Evolutionary conservation across 768 basidiomycete genomes (phyloP).

Genomic region (Hortiboletus campestris): DNA sequence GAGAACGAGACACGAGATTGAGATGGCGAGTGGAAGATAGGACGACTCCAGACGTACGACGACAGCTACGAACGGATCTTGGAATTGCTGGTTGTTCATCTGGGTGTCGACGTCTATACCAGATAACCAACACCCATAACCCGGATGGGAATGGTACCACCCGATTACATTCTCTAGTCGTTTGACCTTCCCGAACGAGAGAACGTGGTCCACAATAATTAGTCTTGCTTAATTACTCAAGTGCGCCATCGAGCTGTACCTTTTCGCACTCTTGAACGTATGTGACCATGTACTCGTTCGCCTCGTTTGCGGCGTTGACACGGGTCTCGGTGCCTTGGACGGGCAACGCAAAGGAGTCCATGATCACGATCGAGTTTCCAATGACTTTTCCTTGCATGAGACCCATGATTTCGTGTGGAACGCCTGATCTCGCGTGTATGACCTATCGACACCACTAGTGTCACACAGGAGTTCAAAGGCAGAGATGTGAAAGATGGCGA

Average conservation of each 20-base stretch:
- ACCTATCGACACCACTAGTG: slow-evolving; percentile 51
- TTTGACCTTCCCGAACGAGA: slow-evolving; percentile 56
- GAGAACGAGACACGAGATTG: neutral
- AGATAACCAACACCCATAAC: slow-evolving; percentile 98
- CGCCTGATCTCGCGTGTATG: slow-evolving; percentile 96
- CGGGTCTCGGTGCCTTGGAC: slow-evolving; percentile 98
- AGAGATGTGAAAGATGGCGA: slow-evolving; percentile 6
- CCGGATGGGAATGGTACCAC: slow-evolving; percentile 99
- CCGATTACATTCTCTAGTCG: slow-evolving; percentile 89
- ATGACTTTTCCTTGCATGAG: slow-evolving; percentile 97
- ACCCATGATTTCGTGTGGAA: slow-evolving; percentile 98
- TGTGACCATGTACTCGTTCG: slow-evolving; percentile 96
- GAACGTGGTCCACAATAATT: neutral
- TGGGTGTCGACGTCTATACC: slow-evolving; percentile 96
- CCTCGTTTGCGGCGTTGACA: slow-evolving; percentile 95
- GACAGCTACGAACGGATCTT: slow-evolving; percentile 96
- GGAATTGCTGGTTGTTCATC: slow-evolving; percentile 89
- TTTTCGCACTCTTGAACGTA: slow-evolving; percentile 80
- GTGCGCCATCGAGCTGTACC: slow-evolving; percentile 40
- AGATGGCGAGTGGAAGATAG: neutral
- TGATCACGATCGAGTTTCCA: slow-evolving; percentile 73
- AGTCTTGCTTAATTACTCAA: neutral
- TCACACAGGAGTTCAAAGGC: neutral
- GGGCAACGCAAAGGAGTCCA: slow-evolving; percentile 98
- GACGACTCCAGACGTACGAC: slow-evolving; percentile 56